Percentiles rank a stretch among this genome's conserved stretches.
Conservation (phyloP, 176 grass and related monocot genomes). For the Dendrocalamus sinicus region DNA sequence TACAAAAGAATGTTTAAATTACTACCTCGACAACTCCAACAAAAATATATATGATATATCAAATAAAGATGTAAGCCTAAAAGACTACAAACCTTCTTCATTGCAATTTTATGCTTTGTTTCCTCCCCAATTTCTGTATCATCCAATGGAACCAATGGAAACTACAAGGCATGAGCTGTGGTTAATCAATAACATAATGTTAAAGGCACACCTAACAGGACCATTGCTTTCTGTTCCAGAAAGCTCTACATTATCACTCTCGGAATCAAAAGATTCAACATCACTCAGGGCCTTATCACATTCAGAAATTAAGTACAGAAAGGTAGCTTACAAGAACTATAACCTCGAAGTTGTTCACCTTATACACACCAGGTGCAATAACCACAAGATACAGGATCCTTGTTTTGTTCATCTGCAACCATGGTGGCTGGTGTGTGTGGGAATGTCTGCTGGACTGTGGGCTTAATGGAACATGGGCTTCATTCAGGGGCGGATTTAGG, state of each 20-base stretch:
- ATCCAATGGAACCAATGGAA: no score
- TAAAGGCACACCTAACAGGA: no score
- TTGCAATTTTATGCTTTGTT: conserved; percentile 72
- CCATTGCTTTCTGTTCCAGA: conserved; percentile 50
- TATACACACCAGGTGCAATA: conserved; percentile 56
- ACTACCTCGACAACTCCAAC: conserved; percentile 28
- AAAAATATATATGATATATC: conserved; percentile 11
- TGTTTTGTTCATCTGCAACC: no score
- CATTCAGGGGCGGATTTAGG: no score
- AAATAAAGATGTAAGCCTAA: conserved; percentile 9
- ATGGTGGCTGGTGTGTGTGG: no score
- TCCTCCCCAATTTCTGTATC: conserved; percentile 37
- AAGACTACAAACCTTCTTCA: conserved; percentile 81
- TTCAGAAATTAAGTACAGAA: conserved; percentile 74
- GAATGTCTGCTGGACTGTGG: no score
- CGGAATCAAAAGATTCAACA: conserved; percentile 68
- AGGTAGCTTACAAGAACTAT: conserved; percentile 78
- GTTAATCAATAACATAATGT: no score
- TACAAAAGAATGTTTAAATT: conserved; percentile 50
- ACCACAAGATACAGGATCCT: no score
- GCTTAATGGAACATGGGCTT: no score
- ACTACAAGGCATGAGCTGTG: no score
- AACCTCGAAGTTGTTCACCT: conserved; percentile 74
- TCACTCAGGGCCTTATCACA: conserved; percentile 67
- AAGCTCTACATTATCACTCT: conserved; percentile 56